A percentile compares a stretch with the other conserved stretches of the same genome.
Evolutionary conservation across 805 yeast species (phyloP).

Genomic region (Priceomyces melissophilus): DNA sequence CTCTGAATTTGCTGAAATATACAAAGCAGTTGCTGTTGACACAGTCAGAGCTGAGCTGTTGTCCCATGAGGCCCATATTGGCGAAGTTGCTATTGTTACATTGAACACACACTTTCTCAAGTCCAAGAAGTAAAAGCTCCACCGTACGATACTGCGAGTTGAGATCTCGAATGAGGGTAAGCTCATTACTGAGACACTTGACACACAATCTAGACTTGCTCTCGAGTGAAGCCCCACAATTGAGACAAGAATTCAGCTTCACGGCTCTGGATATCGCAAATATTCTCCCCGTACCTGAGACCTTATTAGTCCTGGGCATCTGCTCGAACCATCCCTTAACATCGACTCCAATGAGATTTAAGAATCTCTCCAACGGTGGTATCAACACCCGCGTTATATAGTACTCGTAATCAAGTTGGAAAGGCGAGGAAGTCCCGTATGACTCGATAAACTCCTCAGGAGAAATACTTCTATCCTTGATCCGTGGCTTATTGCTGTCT

Average conservation of each 20-base stretch:
- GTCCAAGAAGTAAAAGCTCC: slow-evolving; percentile 16
- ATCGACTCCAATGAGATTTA: slow-evolving; percentile 80
- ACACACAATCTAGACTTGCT: slow-evolving; percentile 12
- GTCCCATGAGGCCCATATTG: slow-evolving; percentile 8
- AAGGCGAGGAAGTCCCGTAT: slow-evolving; percentile 24
- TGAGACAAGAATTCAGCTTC: slow-evolving; percentile 18
- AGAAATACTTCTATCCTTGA: slow-evolving; percentile 74
- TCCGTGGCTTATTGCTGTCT: slow-evolving; percentile 49
- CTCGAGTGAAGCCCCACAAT: slow-evolving; percentile 20
- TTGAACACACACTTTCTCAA: slow-evolving; percentile 14
- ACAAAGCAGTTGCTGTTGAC: slow-evolving; percentile 63
- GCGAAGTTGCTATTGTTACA: slow-evolving; percentile 20
- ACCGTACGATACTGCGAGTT: slow-evolving; percentile 18
- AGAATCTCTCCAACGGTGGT: slow-evolving; percentile 86
- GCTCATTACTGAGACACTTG: slow-evolving; percentile 26
- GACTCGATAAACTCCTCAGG: slow-evolving; percentile 67
- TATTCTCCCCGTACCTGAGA: slow-evolving; percentile 2
- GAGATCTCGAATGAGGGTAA: slow-evolving; percentile 30
- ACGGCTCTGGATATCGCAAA: slow-evolving; percentile 12
- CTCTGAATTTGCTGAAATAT: slow-evolving; percentile 52
- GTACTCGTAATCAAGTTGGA: slow-evolving; percentile 73
- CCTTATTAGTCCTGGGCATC: slow-evolving; percentile 43
- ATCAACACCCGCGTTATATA: slow-evolving; percentile 79
- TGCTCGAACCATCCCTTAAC: slow-evolving; percentile 71
- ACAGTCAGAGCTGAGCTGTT: slow-evolving; percentile 33